Percentiles rank a stretch among this genome's conserved stretches.
Conservation (phyloP, 192 early-diverging fungal species). For the Coemansia sp. region DNA sequence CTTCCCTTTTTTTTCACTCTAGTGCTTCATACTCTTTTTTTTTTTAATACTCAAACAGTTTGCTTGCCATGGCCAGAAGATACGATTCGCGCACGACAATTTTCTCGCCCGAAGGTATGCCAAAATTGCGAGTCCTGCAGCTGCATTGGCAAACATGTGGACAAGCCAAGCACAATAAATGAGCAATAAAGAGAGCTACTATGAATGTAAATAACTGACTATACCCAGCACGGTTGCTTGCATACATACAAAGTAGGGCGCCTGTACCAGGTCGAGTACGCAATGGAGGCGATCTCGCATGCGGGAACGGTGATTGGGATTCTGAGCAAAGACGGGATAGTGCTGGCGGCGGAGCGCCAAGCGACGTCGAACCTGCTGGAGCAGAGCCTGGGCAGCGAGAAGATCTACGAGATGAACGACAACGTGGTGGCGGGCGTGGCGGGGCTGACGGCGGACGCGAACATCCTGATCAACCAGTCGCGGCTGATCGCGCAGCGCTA, state of each 20-base stretch:
- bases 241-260: slow-evolving; percentile 59
- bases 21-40: not conserved
- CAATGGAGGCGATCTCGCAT: slow-evolving; percentile 99
- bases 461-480: slow-evolving; percentile 90
- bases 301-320: slow-evolving; percentile 95
- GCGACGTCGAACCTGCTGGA: slow-evolving; percentile 92
- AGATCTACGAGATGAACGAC: slow-evolving; percentile 96
- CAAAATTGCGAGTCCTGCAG: too few relatives aligned
- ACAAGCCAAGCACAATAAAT: too few relatives aligned
- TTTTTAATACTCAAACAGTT: not conserved
- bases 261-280: slow-evolving; percentile 99
- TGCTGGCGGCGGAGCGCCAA: slow-evolving; percentile 97
- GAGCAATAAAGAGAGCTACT: too few relatives aligned
- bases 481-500: slow-evolving; percentile 86
- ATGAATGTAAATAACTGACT: not conserved
- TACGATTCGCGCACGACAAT: slow-evolving; percentile 99
- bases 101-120: slow-evolving; percentile 96
- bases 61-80: slow-evolving; percentile 93
- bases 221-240: not conserved
- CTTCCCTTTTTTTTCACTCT: too few relatives aligned
- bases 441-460: slow-evolving; percentile 94
- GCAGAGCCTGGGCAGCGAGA: slow-evolving; percentile 78
- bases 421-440: slow-evolving; percentile 93
- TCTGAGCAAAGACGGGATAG: slow-evolving; percentile 86
- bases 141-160: too few relatives aligned